Base-by-base conservation (phyloP, 257 asterid genomes). In the Dorcoceras hygrometricum region DNA sequence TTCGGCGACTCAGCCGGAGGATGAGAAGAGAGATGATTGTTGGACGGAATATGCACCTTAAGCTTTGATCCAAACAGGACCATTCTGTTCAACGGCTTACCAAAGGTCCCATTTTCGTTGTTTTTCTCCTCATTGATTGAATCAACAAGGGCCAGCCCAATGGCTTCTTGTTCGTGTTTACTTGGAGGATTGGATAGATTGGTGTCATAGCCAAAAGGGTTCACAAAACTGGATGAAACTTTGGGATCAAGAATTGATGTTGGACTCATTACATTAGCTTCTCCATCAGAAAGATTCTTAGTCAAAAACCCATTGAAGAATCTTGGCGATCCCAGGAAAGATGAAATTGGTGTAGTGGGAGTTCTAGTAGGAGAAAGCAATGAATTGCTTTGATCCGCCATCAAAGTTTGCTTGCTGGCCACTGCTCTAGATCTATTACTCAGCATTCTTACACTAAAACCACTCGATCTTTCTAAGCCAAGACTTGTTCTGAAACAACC, bases 341-440 rank as follows among this genome's bases (percentile, higher is more conserved):
- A 84, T 61, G 95, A 81, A 26, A 82, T 65, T 10, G 91, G 82
- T 3, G 82, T 73, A 24, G 76, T 59, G 31, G 88, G 81, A 31
- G 75, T 79, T 8, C 62, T 75, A n/a, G 77, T 65, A 25, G 83
- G 79, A 53, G 90, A 82, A 53, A 80, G 14, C 19, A 71, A 46
- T 8, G 80, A 59, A 29, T 43, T 27, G 58, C 54, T 46, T 46
- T 76, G 80, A 72, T 88, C 95, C 59, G 90, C 73, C 95, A 88
- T 84, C 18, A 76, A 66, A 28, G 86, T 77, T 79, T 84, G 88
- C 66, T 88, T 87, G 79, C 74, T 74, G 63, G 75, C 80, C 67
- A 85, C 80, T 70, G 85, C 81, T 77, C 92, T 89, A 64, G 96
- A 89, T 85, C 89, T 89, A 54, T 82, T 92, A 74, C 91, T 84